Base-by-base conservation (phyloP, 352 stramenopile species). In the Blastocystis sp. region DNA sequence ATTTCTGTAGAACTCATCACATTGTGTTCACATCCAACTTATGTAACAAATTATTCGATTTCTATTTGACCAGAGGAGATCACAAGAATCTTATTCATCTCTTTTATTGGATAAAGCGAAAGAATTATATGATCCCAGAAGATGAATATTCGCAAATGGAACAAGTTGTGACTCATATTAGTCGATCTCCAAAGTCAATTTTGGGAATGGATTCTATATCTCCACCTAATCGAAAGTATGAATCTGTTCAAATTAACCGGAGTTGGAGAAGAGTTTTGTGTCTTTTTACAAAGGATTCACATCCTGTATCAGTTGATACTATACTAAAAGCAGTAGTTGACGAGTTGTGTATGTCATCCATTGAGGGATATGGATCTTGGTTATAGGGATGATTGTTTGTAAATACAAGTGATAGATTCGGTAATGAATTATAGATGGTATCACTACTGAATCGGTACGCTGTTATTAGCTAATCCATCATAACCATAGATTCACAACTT, bases 281-380 rank as follows among this genome's bases (percentile, higher is more conserved):
- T 67, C 16, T 83, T 19, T 83, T 83, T 63, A 65, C 24, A 37
- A 63, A 42, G 49, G 71, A 83, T 24, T 29, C 49, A 24, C 0
- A 16, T 27, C 21, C 24, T 14, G 71, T 83, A 4, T 83, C 71
- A 24, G 39, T 83, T 35, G 37, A 83, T 21, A 67, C 43, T 52
- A 83, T 83, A 21, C 46, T 83, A 6, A 27, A 83, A 27, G 39
- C 71, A 37, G 49, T 63, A 16, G 51, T 83, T 16, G 12, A 39
- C 6, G 43, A 65, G 5, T 83, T 83, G 14, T 83, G 71, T n/a
- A 4, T 37, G n/a, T 65, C 49, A 6, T 83, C 71, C 12, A 51
- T 83, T 66, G 19, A 37, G 3, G 21, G 66, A 14, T 83, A 83
- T 66, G 51, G 39, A 14, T n/a, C 43, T 21, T 83, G 71, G 71